Evolutionary conservation across 805 yeast species (phyloP).

Genomic region (Scheffersomyces spartinae): DNA sequence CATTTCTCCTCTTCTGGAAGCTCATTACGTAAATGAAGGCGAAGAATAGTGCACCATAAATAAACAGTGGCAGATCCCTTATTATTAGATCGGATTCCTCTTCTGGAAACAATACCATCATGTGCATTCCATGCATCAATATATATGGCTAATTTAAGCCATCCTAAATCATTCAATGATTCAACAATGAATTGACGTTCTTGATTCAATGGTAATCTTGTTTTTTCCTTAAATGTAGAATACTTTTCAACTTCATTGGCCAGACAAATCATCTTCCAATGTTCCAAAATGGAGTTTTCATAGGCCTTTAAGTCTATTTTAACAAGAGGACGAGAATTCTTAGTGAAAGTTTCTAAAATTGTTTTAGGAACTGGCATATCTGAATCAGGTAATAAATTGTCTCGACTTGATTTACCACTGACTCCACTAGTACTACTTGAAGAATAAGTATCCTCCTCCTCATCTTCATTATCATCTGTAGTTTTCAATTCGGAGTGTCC

Average conservation of each 20-base stretch:
- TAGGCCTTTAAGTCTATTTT: too few relatives aligned
- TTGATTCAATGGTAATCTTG: slow-evolving; percentile 20
- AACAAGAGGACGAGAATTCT: too few relatives aligned
- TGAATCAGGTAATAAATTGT: too few relatives aligned
- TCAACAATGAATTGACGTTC: slow-evolving; percentile 31
- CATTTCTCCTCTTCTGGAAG: too few relatives aligned
- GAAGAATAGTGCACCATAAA: slow-evolving; percentile 34
- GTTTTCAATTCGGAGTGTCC: slow-evolving; percentile 5
- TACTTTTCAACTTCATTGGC: too few relatives aligned
- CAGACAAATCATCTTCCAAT: too few relatives aligned
- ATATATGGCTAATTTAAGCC: slow-evolving; percentile 71
- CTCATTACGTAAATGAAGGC: slow-evolving; percentile 13
- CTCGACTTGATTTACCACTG: too few relatives aligned
- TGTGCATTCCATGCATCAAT: slow-evolving; percentile 73
- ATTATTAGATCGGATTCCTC: slow-evolving; percentile 41
- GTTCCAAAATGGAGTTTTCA: too few relatives aligned
- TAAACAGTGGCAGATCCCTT: slow-evolving; percentile 42
- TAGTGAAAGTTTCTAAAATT: too few relatives aligned
- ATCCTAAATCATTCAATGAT: slow-evolving; percentile 50
- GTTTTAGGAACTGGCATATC: too few relatives aligned
- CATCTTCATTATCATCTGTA: slow-evolving; percentile 4
- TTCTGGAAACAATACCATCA: slow-evolving; percentile 74
- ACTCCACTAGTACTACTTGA: background rate
- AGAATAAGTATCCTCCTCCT: background rate
- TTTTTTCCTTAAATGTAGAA: slow-evolving; percentile 14